Conservation (phyloP, 495 filamentous ascomycete species). For the Neurospora tetrasperma region DNA sequence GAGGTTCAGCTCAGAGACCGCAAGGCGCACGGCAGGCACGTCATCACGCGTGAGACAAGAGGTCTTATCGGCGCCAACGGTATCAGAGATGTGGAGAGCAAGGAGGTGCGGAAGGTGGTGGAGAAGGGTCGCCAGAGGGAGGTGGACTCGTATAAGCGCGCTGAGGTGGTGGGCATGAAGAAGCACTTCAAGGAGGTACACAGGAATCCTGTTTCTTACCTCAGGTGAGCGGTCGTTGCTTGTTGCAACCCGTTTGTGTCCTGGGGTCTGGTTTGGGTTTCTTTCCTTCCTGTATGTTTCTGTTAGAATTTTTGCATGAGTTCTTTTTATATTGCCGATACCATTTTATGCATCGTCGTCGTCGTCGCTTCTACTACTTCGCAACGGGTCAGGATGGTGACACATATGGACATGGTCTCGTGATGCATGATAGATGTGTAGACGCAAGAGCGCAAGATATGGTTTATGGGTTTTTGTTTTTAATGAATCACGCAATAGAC, state of each 20-base stretch:
- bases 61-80: conserved; percentile 14
- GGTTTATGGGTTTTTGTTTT: background rate
- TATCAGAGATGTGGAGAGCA: conserved; percentile 9
- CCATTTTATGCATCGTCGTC: background rate
- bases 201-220: conserved; percentile 19
- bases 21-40: conserved; percentile 11
- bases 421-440: background rate
- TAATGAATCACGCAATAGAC: too few relatives aligned
- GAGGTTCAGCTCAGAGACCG: background rate
- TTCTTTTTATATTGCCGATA: background rate
- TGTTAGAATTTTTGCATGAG: background rate
- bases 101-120: conserved; percentile 10
- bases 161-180: conserved; percentile 9
- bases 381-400: background rate
- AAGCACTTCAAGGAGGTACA: conserved; percentile 23
- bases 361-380: background rate
- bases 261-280: background rate
- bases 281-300: background rate
- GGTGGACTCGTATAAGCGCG: conserved; percentile 12
- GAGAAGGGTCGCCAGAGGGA: conserved; percentile 20
- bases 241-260: background rate
- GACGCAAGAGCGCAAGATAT: background rate
- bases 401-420: background rate
- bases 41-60: conserved; percentile 17
- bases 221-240: conserved; percentile 8